Evolutionary conservation across 2,329 filamentous ascomycete genomes (phyloP).

Genomic region (Sporothrix brunneoviolacea): DNA sequence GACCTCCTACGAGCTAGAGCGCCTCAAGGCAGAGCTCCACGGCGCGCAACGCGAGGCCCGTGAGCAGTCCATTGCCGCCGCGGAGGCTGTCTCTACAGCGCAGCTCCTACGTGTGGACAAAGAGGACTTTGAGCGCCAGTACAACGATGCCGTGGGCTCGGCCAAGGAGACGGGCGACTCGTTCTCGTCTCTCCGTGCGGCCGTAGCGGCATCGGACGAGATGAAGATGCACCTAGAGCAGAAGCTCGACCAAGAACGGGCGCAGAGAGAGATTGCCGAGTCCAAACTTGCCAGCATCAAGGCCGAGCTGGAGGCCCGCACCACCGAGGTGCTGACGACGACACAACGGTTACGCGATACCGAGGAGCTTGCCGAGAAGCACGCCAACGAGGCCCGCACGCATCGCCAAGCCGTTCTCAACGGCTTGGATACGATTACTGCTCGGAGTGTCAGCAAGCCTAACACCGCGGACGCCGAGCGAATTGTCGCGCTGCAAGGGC

Average conservation of each 20-base stretch:
- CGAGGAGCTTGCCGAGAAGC: constrained; percentile 80
- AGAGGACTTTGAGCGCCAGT: constrained; percentile 62
- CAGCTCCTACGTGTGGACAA: constrained; percentile 82
- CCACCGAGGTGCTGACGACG: constrained; percentile 67
- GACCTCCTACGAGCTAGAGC: constrained; percentile 77
- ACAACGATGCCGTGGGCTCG: constrained; percentile 59
- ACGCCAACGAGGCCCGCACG: constrained; percentile 78
- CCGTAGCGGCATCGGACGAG: constrained; percentile 70
- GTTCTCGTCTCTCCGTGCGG: constrained; percentile 68
- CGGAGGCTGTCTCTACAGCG: constrained; percentile 68
- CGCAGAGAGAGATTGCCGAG: constrained; percentile 68
- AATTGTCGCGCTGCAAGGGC: constrained; percentile 66
- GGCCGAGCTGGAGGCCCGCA: constrained; percentile 74
- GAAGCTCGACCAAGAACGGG: constrained; percentile 76
- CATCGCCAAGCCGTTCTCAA: constrained; percentile 77
- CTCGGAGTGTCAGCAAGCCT: constrained; percentile 36
- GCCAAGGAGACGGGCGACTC: constrained; percentile 64
- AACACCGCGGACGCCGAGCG: constrained; percentile 56
- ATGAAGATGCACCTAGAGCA: constrained; percentile 71
- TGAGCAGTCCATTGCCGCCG: constrained; percentile 70
- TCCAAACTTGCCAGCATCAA: constrained; percentile 69
- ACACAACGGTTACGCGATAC: constrained; percentile 73
- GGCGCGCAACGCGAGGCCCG: constrained; percentile 68
- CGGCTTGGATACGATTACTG: constrained; percentile 68
- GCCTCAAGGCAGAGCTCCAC: constrained; percentile 78